Conservation (phyloP, 441 rosid species). For the Euphorbia celastroides region DNA sequence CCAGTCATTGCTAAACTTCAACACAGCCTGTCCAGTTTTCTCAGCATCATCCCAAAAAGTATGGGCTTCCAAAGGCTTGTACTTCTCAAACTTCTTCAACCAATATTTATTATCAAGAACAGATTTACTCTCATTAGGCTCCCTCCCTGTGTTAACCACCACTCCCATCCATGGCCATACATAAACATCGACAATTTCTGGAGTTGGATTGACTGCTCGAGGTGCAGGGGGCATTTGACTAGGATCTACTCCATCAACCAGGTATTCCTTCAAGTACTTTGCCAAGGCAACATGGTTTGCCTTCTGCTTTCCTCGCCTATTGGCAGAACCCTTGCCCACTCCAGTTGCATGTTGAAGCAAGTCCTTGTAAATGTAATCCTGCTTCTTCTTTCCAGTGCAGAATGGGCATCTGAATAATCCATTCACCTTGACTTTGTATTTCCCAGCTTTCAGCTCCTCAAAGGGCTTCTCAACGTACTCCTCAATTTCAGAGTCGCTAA, state of each 20-base stretch:
- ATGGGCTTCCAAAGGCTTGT: slow-evolving; percentile 50
- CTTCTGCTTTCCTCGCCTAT: slow-evolving; percentile 61
- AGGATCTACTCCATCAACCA: slow-evolving; percentile 41
- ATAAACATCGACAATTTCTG: slow-evolving; percentile 36
- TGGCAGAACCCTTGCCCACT: slow-evolving; percentile 67
- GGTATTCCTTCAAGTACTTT: slow-evolving; percentile 50
- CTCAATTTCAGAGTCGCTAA: slow-evolving; percentile 64
- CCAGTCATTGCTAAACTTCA: slow-evolving; percentile 58
- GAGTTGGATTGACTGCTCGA: slow-evolving; percentile 21
- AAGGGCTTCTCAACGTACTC: slow-evolving; percentile 57
- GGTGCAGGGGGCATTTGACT: slow-evolving; percentile 22
- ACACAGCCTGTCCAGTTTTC: slow-evolving; percentile 39
- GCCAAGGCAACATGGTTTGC: slow-evolving; percentile 78
- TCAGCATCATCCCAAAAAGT: slow-evolving; percentile 40
- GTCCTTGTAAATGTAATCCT: slow-evolving; percentile 67
- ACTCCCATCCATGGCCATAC: slow-evolving; percentile 93
- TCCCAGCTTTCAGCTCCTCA: slow-evolving; percentile 37
- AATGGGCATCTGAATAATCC: slow-evolving; percentile 69
- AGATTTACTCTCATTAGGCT: slow-evolving; percentile 18
- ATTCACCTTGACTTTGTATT: slow-evolving; percentile 53
- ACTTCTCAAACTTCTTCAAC: slow-evolving; percentile 48
- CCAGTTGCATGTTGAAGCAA: slow-evolving; percentile 81
- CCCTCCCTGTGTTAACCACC: slow-evolving; percentile 32
- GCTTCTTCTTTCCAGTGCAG: slow-evolving; percentile 84
- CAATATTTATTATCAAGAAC: slow-evolving; percentile 39